Evolutionary conservation across 257 asterid genomes (phyloP).

Genomic region (Scutellaria minor): DNA sequence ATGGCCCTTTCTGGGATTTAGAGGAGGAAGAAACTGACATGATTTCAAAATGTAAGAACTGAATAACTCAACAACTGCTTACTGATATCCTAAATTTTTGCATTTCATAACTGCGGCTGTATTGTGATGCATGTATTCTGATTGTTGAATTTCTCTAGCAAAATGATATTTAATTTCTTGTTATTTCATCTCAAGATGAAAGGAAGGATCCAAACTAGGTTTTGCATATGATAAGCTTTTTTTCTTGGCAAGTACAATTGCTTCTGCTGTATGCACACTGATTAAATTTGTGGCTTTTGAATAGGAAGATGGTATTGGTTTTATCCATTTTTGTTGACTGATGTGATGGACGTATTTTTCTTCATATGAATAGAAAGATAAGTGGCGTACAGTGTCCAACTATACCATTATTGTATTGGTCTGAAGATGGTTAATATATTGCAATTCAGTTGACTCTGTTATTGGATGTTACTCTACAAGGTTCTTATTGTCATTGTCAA

Average conservation of each 20-base stretch:
- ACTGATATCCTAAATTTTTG: neutral
- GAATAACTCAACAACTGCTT: slow-evolving; percentile 1
- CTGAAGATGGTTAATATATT: neutral
- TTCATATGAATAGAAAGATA: slow-evolving; percentile 1
- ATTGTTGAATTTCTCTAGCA: slow-evolving; percentile 8
- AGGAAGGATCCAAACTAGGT: slow-evolving; percentile 18
- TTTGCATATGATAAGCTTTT: slow-evolving; percentile 5
- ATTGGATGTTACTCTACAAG: neutral
- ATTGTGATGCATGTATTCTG: slow-evolving; percentile 7
- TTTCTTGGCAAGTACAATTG: neutral
- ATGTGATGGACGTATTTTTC: neutral
- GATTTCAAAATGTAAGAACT: slow-evolving; percentile 32
- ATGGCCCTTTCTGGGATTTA: slow-evolving; percentile 47
- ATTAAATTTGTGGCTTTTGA: neutral
- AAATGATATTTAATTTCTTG: neutral
- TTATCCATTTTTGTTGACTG: neutral
- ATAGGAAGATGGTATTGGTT: neutral
- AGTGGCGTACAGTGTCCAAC: neutral
- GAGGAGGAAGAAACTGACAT: slow-evolving; percentile 47
- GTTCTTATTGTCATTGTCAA: slow-evolving; percentile 15
- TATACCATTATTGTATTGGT: neutral
- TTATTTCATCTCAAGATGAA: slow-evolving; percentile 16
- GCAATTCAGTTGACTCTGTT: neutral
- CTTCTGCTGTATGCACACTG: slow-evolving; percentile 1
- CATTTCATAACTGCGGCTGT: neutral